phyloP scores from a whole-genome alignment of 768 basidiomycete species.

The Naematelia encephala region DNA sequence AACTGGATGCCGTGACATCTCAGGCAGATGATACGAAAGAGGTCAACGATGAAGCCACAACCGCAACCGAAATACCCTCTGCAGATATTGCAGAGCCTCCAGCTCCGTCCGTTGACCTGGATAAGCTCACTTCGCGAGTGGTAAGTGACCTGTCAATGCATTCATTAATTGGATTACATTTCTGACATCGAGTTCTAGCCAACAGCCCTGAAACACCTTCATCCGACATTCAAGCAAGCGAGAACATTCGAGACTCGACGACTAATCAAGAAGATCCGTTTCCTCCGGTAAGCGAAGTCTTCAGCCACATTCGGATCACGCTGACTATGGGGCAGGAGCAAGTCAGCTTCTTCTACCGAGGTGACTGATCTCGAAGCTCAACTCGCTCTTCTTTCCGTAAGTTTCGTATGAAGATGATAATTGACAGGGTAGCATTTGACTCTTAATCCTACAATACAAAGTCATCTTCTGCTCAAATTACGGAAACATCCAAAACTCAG shows the following conservation, averaged over 20 bases:
- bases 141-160: background rate
- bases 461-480: slow-evolving; percentile 69
- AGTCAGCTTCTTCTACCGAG: slow-evolving; percentile 46
- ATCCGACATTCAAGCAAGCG: slow-evolving; percentile 74
- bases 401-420: slow-evolving; percentile 14
- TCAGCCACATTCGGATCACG: background rate
- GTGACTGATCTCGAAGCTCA: slow-evolving; percentile 61
- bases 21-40: slow-evolving; percentile 3
- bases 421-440: slow-evolving; percentile 57
- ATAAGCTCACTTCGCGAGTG: background rate
- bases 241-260: slow-evolving; percentile 76
- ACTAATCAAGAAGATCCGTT: slow-evolving; percentile 75
- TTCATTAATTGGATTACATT: no score
- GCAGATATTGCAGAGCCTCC: background rate
- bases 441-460: slow-evolving; percentile 60
- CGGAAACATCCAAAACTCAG: slow-evolving; percentile 66
- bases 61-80: background rate
- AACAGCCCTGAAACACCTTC: slow-evolving; percentile 68
- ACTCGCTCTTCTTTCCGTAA: slow-evolving; percentile 65
- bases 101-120: slow-evolving; percentile 2
- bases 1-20: slow-evolving; percentile 4
- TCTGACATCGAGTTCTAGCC: slow-evolving; percentile 58
- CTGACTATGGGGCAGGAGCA: slow-evolving; percentile 17
- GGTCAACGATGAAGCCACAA: background rate
- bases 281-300: slow-evolving; percentile 56